Evolutionary conservation across 208 protist species (phyloP), one percentile per base, ranked within the genome.

Genomic region (Lotmaria passim): DNA sequence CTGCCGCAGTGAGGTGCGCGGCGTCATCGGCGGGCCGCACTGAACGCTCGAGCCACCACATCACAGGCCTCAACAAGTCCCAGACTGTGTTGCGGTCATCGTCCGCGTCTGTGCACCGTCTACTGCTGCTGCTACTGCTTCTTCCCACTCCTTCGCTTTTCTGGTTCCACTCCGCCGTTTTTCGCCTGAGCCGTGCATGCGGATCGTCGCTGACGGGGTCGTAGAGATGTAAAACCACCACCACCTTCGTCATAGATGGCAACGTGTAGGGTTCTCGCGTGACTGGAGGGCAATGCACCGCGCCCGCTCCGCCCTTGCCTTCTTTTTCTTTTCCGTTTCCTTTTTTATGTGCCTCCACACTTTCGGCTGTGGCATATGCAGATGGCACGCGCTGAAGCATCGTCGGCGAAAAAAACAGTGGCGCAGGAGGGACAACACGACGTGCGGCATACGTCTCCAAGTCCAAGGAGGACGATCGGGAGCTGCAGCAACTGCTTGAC

Each of bases 151-250:
- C 38, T 41, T 41, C 38, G 14, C 38, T 14, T 41, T 14, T 47
- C 17, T 47, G 17, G 17, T 47, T n/a, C n/a, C n/a, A n/a, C n/a
- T n/a, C n/a, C n/a, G 43, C 12, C 7, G 46, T 51, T 6, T 30
- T 2, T 14, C 5, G 23, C n/a, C 7, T 10, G 12, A 23, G 23
- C n/a, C 7, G 21, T 43, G 52, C 31, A 7, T 2, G 3, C 4
- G 0, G 19, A 2, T 31, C 3, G 0, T 47, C 41, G 31, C n/a
- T n/a, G n/a, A n/a, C n/a, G n/a, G 12, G 6, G 48, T 55, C 61
- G 61, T 47, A 57, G 17, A 55, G 5, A 14, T 47, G 61, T 24
- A 67, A 28, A 33, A 67, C 34, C 61, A 67, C 61, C 7, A 67
- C 36, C 5, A 47, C n/a, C 19, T 67, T 67, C 4, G 61, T 4